Base-by-base conservation (phyloP, 371 early-diverging fungal species). In the Mortierella sp. region DNA sequence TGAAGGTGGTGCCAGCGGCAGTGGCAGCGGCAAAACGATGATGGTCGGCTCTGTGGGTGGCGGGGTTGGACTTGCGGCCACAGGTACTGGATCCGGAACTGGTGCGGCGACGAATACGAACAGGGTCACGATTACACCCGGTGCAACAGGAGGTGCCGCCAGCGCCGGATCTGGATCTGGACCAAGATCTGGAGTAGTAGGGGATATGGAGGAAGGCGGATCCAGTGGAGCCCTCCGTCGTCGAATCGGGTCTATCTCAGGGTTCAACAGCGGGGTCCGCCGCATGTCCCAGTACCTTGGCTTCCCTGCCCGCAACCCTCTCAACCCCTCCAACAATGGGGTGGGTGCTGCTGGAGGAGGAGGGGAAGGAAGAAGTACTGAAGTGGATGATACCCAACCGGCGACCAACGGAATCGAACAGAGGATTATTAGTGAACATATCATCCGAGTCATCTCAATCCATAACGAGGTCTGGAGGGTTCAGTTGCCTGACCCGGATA, bases 401-500 rank as follows among this genome's bases (percentile, higher is more conserved):
- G 35, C 35, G 2, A 11, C 24, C 3, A 73, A 80, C 16, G 75
- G 75, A 8, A 48, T 70, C 4, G 77, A 56, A 2, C 56, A 72
- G 14, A 70, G 72, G 8, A 51, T 72, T 24, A 56, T 75, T 46
- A 75, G 65, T 11, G 85, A 84, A n/a, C 79, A 78, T 51, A 49
- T 84, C 10, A 68, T 84, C 55, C 75, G 81, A 14, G 76, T 84
- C 4, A 84, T 84, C 0, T 81, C 85, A 6, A 84, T 84, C 14
- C 85, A 84, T 46, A 81, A 84, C 14, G 65, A 84, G 38, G 77
- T 78, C 49, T 84, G 85, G 85, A 60, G 81, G 27, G 81, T 84
- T 0, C 81, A 81, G 35, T 76, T 84, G 11, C 85, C 85, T 4
- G 81, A 84, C 35, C 73, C 74, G 27, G 81, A 84, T 21, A 84